A percentile compares a stretch with the other conserved stretches of the same genome.
Conservation (phyloP, 495 filamentous ascomycete species). For the Tricharina praecox region DNA sequence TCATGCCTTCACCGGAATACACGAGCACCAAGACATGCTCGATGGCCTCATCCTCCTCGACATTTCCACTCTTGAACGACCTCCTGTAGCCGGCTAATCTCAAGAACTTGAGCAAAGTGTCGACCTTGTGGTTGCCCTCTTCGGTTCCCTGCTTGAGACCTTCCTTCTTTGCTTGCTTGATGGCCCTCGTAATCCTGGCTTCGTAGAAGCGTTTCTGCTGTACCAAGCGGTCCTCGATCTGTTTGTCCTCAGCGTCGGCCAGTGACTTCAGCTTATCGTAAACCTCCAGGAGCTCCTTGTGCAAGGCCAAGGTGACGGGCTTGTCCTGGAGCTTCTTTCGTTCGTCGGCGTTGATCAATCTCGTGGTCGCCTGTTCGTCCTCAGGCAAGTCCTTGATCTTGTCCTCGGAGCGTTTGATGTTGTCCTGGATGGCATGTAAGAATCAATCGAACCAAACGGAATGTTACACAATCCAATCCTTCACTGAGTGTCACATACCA, state of each 20-base stretch:
- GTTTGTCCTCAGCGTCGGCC: conserved; percentile 45
- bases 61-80: conserved; percentile 40
- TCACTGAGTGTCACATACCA: conserved; percentile 15
- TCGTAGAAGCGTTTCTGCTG: conserved; percentile 58
- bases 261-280: conserved; percentile 68
- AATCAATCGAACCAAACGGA: not conserved
- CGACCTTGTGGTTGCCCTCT: conserved; percentile 38
- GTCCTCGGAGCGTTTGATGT: conserved; percentile 22
- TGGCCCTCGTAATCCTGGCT: conserved; percentile 52
- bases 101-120: conserved; percentile 59
- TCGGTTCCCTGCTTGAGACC: conserved; percentile 37
- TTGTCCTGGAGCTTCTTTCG: conserved; percentile 80
- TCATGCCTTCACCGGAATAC: conserved; percentile 74
- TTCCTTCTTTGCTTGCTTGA: conserved; percentile 45
- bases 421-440: conserved; percentile 9
- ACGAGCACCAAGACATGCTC: conserved; percentile 78
- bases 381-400: conserved; percentile 25
- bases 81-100: conserved; percentile 59
- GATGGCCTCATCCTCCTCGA: conserved; percentile 67
- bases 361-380: conserved; percentile 19
- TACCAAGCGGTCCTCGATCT: conserved; percentile 38
- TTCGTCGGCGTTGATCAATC: conserved; percentile 69
- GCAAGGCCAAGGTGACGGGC: conserved; percentile 57
- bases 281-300: conserved; percentile 68
- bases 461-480: not conserved